Conservation (phyloP, 495 filamentous ascomycete genomes). For the Cetradonia linearis region DNA sequence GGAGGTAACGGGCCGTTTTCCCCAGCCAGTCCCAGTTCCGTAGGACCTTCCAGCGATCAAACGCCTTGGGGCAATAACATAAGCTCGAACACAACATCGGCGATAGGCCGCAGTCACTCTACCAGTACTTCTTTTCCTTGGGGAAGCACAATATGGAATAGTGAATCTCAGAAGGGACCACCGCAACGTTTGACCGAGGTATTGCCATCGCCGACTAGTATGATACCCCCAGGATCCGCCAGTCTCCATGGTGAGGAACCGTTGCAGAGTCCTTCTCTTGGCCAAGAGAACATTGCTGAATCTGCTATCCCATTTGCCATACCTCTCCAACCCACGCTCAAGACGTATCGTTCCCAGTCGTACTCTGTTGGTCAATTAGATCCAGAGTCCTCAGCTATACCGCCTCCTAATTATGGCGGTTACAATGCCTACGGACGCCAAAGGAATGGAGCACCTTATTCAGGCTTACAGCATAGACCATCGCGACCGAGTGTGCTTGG, state of each 20-base stretch:
- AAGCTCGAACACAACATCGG: slow-evolving; percentile 38
- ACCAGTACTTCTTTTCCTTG: slow-evolving; percentile 54
- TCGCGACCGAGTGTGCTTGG: slow-evolving; percentile 80
- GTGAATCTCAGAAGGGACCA: slow-evolving; percentile 61
- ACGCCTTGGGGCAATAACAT: slow-evolving; percentile 51
- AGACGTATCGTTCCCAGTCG: slow-evolving; percentile 90
- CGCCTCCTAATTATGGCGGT: slow-evolving; percentile 37
- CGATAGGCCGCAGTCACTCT: slow-evolving; percentile 50
- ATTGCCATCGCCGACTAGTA: slow-evolving; percentile 64
- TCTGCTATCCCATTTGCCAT: slow-evolving; percentile 73
- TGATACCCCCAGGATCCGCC: slow-evolving; percentile 42
- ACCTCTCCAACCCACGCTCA: slow-evolving; percentile 80
- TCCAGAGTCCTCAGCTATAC: slow-evolving; percentile 44
- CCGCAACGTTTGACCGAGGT: slow-evolving; percentile 64
- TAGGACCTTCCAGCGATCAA: slow-evolving; percentile 59
- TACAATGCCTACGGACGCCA: slow-evolving; percentile 35
- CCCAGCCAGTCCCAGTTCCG: slow-evolving; percentile 65
- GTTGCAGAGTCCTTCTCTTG: slow-evolving; percentile 43
- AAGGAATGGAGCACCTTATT: slow-evolving; percentile 47
- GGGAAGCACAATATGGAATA: slow-evolving; percentile 69
- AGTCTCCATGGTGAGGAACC: slow-evolving; percentile 37
- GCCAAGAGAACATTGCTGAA: slow-evolving; percentile 46
- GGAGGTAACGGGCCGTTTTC: slow-evolving; percentile 50
- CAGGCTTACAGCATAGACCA: slow-evolving; percentile 66
- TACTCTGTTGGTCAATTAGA: slow-evolving; percentile 93